Conservation (phyloP, 140 eudicot species). For the Ambrosia hybrid region DNA sequence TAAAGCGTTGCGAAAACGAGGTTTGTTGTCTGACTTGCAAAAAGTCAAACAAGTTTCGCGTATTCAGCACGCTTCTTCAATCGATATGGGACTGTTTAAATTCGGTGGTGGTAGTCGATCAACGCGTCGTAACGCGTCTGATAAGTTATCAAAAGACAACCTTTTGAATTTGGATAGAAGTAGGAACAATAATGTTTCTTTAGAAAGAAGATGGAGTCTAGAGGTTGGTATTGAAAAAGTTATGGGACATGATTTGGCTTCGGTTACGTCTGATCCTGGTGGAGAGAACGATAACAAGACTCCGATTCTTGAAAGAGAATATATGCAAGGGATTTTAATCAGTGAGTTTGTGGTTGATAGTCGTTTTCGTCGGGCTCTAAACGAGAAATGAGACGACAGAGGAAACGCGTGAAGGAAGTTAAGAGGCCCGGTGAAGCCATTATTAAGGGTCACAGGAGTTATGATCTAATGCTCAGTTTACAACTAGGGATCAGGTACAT, state of each 20-base stretch:
- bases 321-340: constrained; percentile 96
- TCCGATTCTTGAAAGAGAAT: constrained; percentile 87
- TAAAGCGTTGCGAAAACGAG: constrained; percentile 68
- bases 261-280: constrained; percentile 46
- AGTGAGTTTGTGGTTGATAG: constrained; percentile 71
- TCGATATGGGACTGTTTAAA: constrained; percentile 76
- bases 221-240: constrained; percentile 83
- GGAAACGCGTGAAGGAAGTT: constrained; percentile 65
- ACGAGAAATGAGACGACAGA: constrained; percentile 64
- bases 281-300: constrained; percentile 43
- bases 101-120: constrained; percentile 50
- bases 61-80: constrained; percentile 79
- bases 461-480: constrained; percentile 92
- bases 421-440: constrained; percentile 89
- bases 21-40: constrained; percentile 64
- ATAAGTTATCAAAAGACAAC: constrained; percentile 33
- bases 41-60: constrained; percentile 76
- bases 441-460: constrained; percentile 91
- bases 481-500: constrained; percentile 97
- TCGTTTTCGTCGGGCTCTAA: constrained; percentile 52
- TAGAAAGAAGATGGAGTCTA: constrained; percentile 90
- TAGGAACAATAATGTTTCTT: constrained; percentile 49
- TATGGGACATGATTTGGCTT: constrained; percentile 54
- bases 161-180: constrained; percentile 38
- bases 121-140: constrained; percentile 43